These are phyloP conservation scores for Uronychia binucleata DNA, from an alignment of 73 alveolate species.

Conservation along the genomic window DNA sequence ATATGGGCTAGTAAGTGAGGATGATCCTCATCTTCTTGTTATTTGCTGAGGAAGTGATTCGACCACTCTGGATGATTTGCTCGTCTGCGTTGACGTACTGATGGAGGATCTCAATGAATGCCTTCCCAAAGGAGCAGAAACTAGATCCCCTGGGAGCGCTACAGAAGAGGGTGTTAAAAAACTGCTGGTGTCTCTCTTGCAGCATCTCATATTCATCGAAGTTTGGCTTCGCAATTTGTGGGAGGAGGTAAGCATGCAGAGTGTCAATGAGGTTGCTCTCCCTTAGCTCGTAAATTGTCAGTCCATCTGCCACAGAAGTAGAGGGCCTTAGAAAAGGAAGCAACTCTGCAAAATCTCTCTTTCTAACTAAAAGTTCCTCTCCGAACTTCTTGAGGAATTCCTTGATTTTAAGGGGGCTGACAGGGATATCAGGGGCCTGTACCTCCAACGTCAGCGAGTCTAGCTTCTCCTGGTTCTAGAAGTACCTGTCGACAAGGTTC, in stretches of 20 bases:
- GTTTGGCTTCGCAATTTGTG: background rate
- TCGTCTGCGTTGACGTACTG: background rate
- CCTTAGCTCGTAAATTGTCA: background rate
- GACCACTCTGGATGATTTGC: background rate
- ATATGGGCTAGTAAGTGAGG: background rate
- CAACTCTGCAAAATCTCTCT: background rate
- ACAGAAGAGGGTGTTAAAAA: too few species aligned
- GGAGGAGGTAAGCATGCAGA: background rate
- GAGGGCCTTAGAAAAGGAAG: background rate
- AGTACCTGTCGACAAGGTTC: background rate
- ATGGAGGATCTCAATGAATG: background rate
- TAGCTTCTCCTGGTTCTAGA: background rate
- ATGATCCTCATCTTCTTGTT: background rate
- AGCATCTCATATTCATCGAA: background rate
- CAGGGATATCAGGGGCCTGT: background rate
- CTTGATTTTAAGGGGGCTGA: background rate
- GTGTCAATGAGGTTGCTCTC: background rate
- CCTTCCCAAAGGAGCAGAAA: background rate
- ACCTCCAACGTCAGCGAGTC: background rate
- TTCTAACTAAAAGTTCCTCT: background rate
- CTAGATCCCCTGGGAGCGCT: background rate
- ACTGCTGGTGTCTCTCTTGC: background rate
- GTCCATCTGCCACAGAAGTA: background rate
- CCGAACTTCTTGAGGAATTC: background rate
- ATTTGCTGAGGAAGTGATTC: background rate